A percentile compares a stretch with the other conserved stretches of the same genome.
phyloP scores from a whole-genome alignment of 2,329 filamentous ascomycete genomes.

The Neopestalotiopsis rosae region DNA sequence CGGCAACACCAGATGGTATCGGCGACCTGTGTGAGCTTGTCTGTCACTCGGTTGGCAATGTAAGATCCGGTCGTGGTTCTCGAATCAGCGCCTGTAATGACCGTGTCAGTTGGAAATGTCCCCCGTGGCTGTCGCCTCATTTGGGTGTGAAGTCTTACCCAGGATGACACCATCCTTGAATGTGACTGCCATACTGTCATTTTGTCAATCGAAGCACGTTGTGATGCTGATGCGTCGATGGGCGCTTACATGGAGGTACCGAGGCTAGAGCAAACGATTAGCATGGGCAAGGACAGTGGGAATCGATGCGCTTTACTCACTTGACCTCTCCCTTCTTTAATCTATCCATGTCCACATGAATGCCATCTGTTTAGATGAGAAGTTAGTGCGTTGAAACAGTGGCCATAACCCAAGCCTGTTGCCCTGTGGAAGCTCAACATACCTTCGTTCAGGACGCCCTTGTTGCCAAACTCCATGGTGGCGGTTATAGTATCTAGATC shows the following conservation, averaged over 20 bases:
- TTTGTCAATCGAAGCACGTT: slow-evolving; percentile 23
- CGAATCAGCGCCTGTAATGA: slow-evolving; percentile 78
- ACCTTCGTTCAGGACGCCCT: slow-evolving; percentile 70
- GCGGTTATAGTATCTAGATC: background rate
- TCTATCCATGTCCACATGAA: slow-evolving; percentile 98
- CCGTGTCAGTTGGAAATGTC: background rate
- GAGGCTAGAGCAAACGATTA: slow-evolving; percentile 60
- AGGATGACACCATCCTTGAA: slow-evolving; percentile 99
- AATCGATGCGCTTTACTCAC: slow-evolving; percentile 58
- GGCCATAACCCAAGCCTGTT: slow-evolving; percentile 26
- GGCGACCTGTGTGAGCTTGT: slow-evolving; percentile 98
- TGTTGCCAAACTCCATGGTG: slow-evolving; percentile 68
- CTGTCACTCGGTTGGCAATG: slow-evolving; percentile 98
- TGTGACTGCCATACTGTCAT: slow-evolving; percentile 90
- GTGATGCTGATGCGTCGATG: slow-evolving; percentile 16
- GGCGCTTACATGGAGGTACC: slow-evolving; percentile 91
- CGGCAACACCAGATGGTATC: slow-evolving; percentile 99
- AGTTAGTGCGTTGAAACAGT: slow-evolving; percentile 28
- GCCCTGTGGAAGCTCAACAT: slow-evolving; percentile 29
- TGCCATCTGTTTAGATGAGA: slow-evolving; percentile 74
- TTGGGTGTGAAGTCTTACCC: slow-evolving; percentile 50
- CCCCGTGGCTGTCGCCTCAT: background rate
- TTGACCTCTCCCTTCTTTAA: slow-evolving; percentile 99
- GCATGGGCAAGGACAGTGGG: background rate
- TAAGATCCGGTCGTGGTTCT: slow-evolving; percentile 97